Evolutionary conservation across 352 stramenopile species (phyloP).

Genomic region (Elongisporangium senticosum): DNA sequence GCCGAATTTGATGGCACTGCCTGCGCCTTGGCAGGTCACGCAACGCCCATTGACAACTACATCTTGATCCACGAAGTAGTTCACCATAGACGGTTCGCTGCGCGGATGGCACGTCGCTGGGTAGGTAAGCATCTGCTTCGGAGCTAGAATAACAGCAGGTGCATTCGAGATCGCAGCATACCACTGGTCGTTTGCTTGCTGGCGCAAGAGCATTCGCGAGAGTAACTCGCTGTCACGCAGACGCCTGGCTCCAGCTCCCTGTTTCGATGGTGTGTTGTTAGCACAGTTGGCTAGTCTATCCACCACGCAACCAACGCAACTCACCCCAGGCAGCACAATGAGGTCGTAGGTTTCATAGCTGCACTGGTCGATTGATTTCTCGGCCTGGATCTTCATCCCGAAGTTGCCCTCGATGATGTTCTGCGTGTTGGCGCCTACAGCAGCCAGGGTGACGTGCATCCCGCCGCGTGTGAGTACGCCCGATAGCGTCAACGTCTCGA

Average conservation of each 20-base stretch:
- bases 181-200: conserved; percentile 44
- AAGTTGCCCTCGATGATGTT: conserved; percentile 64
- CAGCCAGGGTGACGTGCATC: conserved; percentile 51
- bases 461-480: conserved; percentile 52
- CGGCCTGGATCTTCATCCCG: conserved; percentile 52
- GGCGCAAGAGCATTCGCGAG: conserved; percentile 54
- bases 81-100: conserved; percentile 34
- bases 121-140: conserved; percentile 33
- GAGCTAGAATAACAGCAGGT: conserved; percentile 37
- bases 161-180: conserved; percentile 44
- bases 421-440: conserved; percentile 40
- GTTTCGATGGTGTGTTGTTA: not conserved
- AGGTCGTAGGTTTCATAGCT: conserved; percentile 58
- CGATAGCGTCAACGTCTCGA: conserved; percentile 59
- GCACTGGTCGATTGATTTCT: conserved; percentile 63
- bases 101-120: conserved; percentile 48
- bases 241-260: conserved; percentile 39
- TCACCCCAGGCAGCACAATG: conserved; percentile 65
- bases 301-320: conserved; percentile 2
- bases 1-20: conserved; percentile 38
- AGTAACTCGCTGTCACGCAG: conserved; percentile 55
- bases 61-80: conserved; percentile 39
- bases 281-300: not conserved
- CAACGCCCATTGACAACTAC: conserved; percentile 53
- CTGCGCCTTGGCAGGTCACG: conserved; percentile 57